phyloP scores from a whole-genome alignment of 805 yeast genomes.

The Cyberlindnera japonica region DNA sequence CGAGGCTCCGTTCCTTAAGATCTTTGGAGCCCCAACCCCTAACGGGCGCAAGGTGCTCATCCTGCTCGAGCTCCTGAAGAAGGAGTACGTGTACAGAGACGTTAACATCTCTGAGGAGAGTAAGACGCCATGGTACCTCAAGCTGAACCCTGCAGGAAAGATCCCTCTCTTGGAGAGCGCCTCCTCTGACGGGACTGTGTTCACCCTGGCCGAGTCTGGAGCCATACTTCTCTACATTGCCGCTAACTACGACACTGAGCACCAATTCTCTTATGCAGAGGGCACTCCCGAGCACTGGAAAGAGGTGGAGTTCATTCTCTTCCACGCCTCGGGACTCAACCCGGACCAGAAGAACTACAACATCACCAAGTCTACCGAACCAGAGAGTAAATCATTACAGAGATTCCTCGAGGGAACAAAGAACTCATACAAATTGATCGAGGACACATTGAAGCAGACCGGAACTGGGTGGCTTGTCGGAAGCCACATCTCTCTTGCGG shows the following conservation, averaged over 20 bases:
- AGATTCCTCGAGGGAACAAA: constrained; percentile 45
- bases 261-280: constrained; percentile 34
- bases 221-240: constrained; percentile 57
- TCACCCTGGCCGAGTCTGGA: constrained; percentile 52
- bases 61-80: constrained; percentile 33
- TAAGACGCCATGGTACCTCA: constrained; percentile 52
- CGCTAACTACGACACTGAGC: constrained; percentile 53
- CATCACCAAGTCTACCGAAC: constrained; percentile 38
- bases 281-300: constrained; percentile 46
- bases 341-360: constrained; percentile 60
- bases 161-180: constrained; percentile 49
- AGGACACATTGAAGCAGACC: constrained; percentile 42
- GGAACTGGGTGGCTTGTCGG: constrained; percentile 53
- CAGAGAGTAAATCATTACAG: constrained; percentile 39
- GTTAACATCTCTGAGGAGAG: constrained; percentile 42
- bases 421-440: constrained; percentile 49
- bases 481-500: constrained; percentile 56
- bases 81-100: constrained; percentile 31
- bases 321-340: constrained; percentile 56
- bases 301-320: constrained; percentile 48
- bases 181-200: constrained; percentile 34
- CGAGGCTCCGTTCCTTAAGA: constrained; percentile 39
- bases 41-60: constrained; percentile 39
- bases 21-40: constrained; percentile 38
- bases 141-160: constrained; percentile 58